A percentile compares a stretch with the other conserved stretches of the same genome.
Conservation (phyloP, 2,329 filamentous ascomycete species). For the Ophioceras dolichostomum region DNA sequence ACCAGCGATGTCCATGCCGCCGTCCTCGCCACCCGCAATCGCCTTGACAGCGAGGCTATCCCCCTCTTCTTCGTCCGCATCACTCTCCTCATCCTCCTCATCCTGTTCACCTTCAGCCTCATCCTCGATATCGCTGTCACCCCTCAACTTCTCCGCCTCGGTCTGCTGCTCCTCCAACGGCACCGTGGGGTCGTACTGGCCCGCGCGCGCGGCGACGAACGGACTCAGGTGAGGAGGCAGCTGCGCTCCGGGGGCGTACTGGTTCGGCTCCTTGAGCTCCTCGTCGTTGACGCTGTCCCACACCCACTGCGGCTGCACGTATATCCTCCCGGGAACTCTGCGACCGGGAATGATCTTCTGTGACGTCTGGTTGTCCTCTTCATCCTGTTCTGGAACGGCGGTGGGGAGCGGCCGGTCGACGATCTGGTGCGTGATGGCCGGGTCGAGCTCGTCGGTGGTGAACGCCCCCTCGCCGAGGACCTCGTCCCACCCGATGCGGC, state of each 20-base stretch:
- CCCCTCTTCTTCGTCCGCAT: conserved; percentile 7
- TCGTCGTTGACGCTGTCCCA: conserved; percentile 96
- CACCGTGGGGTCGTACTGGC: conserved; percentile 82
- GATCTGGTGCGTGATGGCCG: conserved; percentile 89
- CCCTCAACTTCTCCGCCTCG: conserved; percentile 69
- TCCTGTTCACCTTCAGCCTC: conserved; percentile 28
- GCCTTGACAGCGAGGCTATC: conserved; percentile 20
- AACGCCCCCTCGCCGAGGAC: conserved; percentile 86
- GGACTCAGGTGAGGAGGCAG: conserved; percentile 92
- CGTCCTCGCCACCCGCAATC: conserved; percentile 31
- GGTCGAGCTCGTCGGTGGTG: conserved; percentile 78
- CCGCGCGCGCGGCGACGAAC: conserved; percentile 79
- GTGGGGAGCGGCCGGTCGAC: conserved; percentile 78
- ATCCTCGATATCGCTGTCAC: conserved; percentile 36
- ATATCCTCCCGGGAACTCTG: conserved; percentile 81
- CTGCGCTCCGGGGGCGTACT: conserved; percentile 81
- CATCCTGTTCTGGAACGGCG: conserved; percentile 33
- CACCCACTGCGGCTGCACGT: conserved; percentile 95
- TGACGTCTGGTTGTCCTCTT: conserved; percentile 48
- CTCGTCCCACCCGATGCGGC: conserved; percentile 87
- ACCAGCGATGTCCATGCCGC: conserved; percentile 35
- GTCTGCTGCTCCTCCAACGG: conserved; percentile 79
- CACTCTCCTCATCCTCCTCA: conserved; percentile 18
- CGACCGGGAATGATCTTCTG: conserved; percentile 49
- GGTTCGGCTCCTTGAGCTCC: conserved; percentile 72